These are phyloP conservation scores for Populus hybrid DNA, from an alignment of 441 rosid species.

Conservation along the genomic window DNA sequence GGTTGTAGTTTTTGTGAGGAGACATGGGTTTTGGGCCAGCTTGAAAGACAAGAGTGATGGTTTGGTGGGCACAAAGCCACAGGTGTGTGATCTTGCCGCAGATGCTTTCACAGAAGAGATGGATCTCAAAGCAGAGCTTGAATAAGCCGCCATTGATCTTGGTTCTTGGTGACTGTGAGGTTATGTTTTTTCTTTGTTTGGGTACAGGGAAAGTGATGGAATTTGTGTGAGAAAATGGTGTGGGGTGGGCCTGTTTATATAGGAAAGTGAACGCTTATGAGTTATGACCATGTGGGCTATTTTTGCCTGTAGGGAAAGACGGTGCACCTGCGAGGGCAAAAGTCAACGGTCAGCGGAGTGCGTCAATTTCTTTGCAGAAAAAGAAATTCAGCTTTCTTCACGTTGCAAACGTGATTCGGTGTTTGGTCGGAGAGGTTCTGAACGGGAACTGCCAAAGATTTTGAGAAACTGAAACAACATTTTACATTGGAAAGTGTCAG, in stretches of 20 bases:
- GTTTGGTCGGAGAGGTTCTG: neutral
- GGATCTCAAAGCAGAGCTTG: slow-evolving; percentile 29
- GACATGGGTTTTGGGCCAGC: neutral
- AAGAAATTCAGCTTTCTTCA: neutral
- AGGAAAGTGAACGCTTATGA: neutral
- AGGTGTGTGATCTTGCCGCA: slow-evolving; percentile 8
- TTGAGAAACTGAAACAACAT: neutral
- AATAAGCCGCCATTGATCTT: slow-evolving; percentile 35
- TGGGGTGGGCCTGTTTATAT: neutral
- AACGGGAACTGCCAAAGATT: neutral
- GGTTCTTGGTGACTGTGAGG: neutral
- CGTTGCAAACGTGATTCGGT: neutral
- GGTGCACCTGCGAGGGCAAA: neutral
- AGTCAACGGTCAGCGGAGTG: neutral
- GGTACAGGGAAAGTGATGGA: slow-evolving; percentile 9
- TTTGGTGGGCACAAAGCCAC: neutral
- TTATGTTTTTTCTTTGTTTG: neutral
- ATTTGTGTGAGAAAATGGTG: slow-evolving; percentile 3
- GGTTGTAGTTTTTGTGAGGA: slow-evolving; percentile 1
- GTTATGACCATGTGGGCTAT: neutral
- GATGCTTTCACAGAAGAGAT: slow-evolving; percentile 17
- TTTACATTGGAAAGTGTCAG: too few species aligned
- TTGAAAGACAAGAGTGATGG: slow-evolving; percentile 19
- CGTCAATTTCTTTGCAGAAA: neutral
- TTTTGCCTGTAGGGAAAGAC: neutral